Evolutionary conservation across 2,329 filamentous ascomycete species (phyloP), one percentile per base, ranked within the genome.

Genomic region (Colletotrichum tanaceti): DNA sequence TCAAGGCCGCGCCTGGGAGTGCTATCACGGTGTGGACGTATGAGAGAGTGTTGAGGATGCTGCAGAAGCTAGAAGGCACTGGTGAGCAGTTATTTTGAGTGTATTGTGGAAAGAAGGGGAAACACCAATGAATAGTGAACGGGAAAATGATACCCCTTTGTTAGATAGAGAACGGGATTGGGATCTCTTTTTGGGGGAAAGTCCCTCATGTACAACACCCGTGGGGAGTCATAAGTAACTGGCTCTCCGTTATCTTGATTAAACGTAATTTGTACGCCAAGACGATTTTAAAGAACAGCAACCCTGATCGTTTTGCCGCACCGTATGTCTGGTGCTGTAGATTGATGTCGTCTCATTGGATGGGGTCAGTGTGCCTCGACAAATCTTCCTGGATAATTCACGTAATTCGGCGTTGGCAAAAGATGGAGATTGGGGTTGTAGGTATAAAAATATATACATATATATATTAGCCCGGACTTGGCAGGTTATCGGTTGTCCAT

Each of bases 21-120:
- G 93, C 94, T 7, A 89, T 97, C 39, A 98, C 94, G 0, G 93
- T 98, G 85, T 98, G 94, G 93, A 97, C 93, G 2, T 98, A 97
- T 79, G 94, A 97, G 82, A 84, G 90, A 75, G 87, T 87, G 20
- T 82, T 98, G 81, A 86, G 83, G 58, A 72, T 88, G 24, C 81
- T 95, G 69, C 81, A 85, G 39, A 74, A 74, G 20, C 69, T 80
- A 50, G 79, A 81, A 3, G 71, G 77, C 4, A 47, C 62, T n/a
- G 63, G 65, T n/a, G 66, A 61, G 11, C 43, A 52, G 28, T 38
- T 38, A 10, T 53, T 66, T 39, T 68, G 43, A 68, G 32, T 0
- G 6, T 52, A 10, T 39, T 2, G 4, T 3, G 14, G 16, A 7
- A 32, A 32, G 11, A n/a, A n/a, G 35, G 13, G 9, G 11, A 20